phyloP scores from a whole-genome alignment of 2,329 filamentous ascomycete genomes.

The Exophiala alcalophila region DNA sequence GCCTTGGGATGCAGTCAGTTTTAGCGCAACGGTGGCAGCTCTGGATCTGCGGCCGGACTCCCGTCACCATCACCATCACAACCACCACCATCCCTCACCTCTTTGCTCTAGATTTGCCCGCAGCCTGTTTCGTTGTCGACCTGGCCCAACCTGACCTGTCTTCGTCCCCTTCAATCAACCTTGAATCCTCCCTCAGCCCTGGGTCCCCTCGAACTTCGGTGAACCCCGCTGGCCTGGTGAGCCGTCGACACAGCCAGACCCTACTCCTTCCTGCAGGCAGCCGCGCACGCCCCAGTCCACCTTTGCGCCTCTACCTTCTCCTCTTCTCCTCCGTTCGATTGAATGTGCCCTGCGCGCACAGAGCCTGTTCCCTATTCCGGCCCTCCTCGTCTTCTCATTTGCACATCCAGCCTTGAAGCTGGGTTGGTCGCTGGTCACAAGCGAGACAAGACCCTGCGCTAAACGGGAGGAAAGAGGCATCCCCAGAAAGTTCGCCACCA shows the following conservation, averaged over 20 bases:
- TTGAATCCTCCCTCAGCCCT: slow-evolving; percentile 7
- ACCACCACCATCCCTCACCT: no score
- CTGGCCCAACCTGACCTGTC: no score
- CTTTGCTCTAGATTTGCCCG: slow-evolving; percentile 2
- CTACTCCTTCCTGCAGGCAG: slow-evolving; percentile 26
- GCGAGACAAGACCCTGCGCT: slow-evolving; percentile 12
- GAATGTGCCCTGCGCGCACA: not conserved
- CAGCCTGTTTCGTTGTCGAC: slow-evolving; percentile 11
- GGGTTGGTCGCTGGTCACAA: slow-evolving; percentile 16
- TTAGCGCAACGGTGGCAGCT: slow-evolving; percentile 21
- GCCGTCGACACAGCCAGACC: slow-evolving; percentile 13
- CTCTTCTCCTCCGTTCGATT: slow-evolving; percentile 14
- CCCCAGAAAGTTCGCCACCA: slow-evolving; percentile 5
- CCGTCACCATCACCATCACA: not conserved
- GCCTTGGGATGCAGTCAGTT: not conserved
- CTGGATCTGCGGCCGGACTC: slow-evolving; percentile 18
- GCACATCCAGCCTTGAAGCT: slow-evolving; percentile 17
- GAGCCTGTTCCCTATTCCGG: slow-evolving; percentile 1
- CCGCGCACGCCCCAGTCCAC: slow-evolving; percentile 8
- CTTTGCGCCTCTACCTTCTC: slow-evolving; percentile 5
- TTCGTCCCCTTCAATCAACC: slow-evolving; percentile 11
- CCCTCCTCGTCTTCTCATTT: slow-evolving; percentile 2
- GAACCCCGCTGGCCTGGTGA: slow-evolving; percentile 18
- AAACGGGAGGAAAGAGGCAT: slow-evolving; percentile 2
- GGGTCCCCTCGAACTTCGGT: slow-evolving; percentile 12